Evolutionary conservation across 1,284 basidiomycete genomes (phyloP), one percentile per base, ranked within the genome.

Genomic region (Cryptococcus maquisensis): DNA sequence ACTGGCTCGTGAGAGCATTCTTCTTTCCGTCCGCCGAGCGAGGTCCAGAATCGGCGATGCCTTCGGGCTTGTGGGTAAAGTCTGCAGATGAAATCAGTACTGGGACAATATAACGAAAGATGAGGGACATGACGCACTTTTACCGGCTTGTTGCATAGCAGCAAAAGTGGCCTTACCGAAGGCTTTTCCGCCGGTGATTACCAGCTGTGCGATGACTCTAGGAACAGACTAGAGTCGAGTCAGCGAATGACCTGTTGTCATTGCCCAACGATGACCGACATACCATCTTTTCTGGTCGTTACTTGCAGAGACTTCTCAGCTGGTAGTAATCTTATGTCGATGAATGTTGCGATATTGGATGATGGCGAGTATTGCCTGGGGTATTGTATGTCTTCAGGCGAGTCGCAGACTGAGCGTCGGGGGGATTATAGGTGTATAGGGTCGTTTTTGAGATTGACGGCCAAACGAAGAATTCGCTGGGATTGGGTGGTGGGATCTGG

Each of bases 91-190:
- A 18, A 10, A 40, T 42, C 37, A 50, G 12, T 24, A 16, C 35
- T 39, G 21, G n/a, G 10, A 36, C 36, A 20, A 28, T 20, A 41
- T 50, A 37, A 13, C 44, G 39, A 43, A 51, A n/a, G 38, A 10
- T 32, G 18, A 24, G 9, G 13, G 15, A 47, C 28, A 44, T 23
- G 50, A 81, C 87, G 71, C 73, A 97, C 94, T 98, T 80, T 90
- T 86, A 47, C 88, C 84, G 10, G 95, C 95, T 76, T 99, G 96
- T 65, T 83, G 81, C 44, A 90, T 91, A 5, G 95, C 95, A 70
- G 93, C 94, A 40, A 83, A 79, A 57, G 97, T 85, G 38, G 96
- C 96, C 77, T 87, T 93, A 52, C 95, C 94, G 51, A 98, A 79
- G 23, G 70, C 66, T 50, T 62, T 59, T 35, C 67, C 51, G 28